A percentile compares a stretch with the other conserved stretches of the same genome.
These are phyloP conservation scores for Lichtheimia corymbifera DNA, from an alignment of 371 early-diverging fungal species.

Conservation along the genomic window DNA sequence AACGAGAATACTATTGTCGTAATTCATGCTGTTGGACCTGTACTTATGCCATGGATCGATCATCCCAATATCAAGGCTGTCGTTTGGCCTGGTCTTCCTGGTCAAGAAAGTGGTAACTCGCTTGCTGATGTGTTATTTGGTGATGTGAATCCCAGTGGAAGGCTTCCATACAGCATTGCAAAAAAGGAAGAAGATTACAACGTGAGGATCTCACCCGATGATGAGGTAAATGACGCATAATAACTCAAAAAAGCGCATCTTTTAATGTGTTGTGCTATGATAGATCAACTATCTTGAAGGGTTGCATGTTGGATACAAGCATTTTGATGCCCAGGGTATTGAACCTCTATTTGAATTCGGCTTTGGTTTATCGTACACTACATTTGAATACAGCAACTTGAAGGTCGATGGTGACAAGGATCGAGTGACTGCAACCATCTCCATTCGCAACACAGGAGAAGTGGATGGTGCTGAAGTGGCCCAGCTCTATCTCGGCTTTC, in stretches of 20 bases:
- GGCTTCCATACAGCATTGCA: constrained; percentile 53
- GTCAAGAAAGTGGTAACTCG: constrained; percentile 54
- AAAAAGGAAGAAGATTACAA: constrained; percentile 34
- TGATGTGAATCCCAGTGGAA: constrained; percentile 55
- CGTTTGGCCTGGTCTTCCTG: constrained; percentile 46
- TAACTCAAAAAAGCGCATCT: neutral
- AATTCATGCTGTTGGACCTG: constrained; percentile 49
- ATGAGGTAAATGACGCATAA: constrained; percentile 3
- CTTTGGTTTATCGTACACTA: constrained; percentile 58
- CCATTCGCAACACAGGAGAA: constrained; percentile 43
- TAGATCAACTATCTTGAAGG: constrained; percentile 51
- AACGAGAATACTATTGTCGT: constrained; percentile 54
- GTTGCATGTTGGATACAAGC: constrained; percentile 50
- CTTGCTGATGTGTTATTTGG: constrained; percentile 58
- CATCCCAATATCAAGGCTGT: constrained; percentile 51
- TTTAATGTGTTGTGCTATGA: neutral
- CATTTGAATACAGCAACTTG: constrained; percentile 38
- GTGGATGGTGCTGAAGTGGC: constrained; percentile 52
- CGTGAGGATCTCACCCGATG: constrained; percentile 6
- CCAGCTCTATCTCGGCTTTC: constrained; percentile 49
- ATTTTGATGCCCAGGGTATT: constrained; percentile 43
- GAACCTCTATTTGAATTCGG: constrained; percentile 56
- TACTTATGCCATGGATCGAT: constrained; percentile 50
- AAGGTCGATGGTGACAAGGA: constrained; percentile 6
- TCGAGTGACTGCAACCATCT: constrained; percentile 23